A percentile compares a stretch with the other conserved stretches of the same genome.
Evolutionary conservation across 2,329 filamentous ascomycete species (phyloP).

Genomic region (Pseudonectria foliicola): DNA sequence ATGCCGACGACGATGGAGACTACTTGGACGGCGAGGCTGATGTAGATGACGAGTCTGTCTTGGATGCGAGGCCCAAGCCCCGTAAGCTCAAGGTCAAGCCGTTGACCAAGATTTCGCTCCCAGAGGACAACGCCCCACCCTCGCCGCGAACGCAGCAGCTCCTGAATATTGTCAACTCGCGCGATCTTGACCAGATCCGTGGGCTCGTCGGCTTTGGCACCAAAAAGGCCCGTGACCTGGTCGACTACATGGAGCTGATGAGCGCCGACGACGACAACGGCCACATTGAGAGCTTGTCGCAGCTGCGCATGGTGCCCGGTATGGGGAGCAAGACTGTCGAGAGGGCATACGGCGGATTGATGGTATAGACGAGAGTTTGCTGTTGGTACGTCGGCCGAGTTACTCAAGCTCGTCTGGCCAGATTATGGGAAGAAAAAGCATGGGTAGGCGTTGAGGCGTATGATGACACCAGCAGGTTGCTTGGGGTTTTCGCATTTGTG

Average conservation of each 20-base stretch:
- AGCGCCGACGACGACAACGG: conserved; percentile 30
- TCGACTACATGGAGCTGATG: conserved; percentile 46
- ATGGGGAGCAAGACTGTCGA: conserved; percentile 51
- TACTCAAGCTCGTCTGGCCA: too few relatives aligned
- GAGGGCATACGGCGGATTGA: conserved; percentile 45
- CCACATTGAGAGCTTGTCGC: conserved; percentile 39
- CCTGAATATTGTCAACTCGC: conserved; percentile 66
- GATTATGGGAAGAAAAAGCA: too few relatives aligned
- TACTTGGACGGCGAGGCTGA: conserved; percentile 36
- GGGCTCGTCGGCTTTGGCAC: conserved; percentile 62
- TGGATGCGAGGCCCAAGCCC: conserved; percentile 21
- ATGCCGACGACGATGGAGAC: conserved; percentile 31
- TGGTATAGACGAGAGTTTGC: conserved; percentile 8
- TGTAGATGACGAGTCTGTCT: conserved; percentile 31
- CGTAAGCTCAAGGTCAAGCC: conserved; percentile 26
- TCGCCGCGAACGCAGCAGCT: conserved; percentile 55
- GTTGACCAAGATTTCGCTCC: conserved; percentile 15
- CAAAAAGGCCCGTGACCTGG: conserved; percentile 60
- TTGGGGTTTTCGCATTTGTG: too few relatives aligned
- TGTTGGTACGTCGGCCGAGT: not conserved
- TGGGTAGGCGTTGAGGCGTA: not conserved
- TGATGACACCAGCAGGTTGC: not conserved
- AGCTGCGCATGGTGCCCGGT: conserved; percentile 48
- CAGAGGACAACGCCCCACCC: conserved; percentile 35
- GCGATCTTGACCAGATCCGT: conserved; percentile 58